Percentiles rank a stretch among this genome's conserved stretches.
These are phyloP conservation scores for Eucalyptus camaldulensis DNA, from an alignment of 345 rosid species.

Conservation along the genomic window DNA sequence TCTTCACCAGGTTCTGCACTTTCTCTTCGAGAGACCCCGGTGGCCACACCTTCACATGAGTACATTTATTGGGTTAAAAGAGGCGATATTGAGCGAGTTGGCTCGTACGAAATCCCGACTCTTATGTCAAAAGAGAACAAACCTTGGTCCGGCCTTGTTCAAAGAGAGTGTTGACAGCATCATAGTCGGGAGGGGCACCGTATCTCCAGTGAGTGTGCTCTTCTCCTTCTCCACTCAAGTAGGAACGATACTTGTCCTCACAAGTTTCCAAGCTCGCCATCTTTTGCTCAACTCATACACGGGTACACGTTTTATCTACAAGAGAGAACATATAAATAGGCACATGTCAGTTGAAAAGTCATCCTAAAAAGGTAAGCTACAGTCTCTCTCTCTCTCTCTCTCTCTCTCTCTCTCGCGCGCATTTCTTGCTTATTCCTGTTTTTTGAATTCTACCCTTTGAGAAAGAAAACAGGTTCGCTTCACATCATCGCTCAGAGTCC, in stretches of 20 bases:
- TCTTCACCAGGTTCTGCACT: conserved; percentile 57
- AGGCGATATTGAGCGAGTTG: background rate
- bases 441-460: background rate
- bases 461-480: background rate
- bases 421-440: background rate
- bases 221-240: conserved; percentile 40
- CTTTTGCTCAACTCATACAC: background rate
- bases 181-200: conserved; percentile 46
- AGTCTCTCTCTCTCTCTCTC: no score
- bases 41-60: conserved; percentile 33
- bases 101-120: background rate
- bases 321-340: background rate
- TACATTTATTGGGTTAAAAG: background rate
- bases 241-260: conserved; percentile 32
- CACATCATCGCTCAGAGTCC: background rate
- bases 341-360: background rate
- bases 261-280: background rate
- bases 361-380: no score
- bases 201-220: conserved; percentile 43
- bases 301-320: background rate
- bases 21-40: conserved; percentile 50
- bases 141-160: conserved; percentile 53
- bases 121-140: background rate
- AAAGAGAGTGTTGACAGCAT: conserved; percentile 43
- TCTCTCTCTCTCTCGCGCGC: background rate